Evolutionary conservation across 208 protist species (phyloP), one percentile per base, ranked within the genome.

Genomic region (Naegleria fowleri): DNA sequence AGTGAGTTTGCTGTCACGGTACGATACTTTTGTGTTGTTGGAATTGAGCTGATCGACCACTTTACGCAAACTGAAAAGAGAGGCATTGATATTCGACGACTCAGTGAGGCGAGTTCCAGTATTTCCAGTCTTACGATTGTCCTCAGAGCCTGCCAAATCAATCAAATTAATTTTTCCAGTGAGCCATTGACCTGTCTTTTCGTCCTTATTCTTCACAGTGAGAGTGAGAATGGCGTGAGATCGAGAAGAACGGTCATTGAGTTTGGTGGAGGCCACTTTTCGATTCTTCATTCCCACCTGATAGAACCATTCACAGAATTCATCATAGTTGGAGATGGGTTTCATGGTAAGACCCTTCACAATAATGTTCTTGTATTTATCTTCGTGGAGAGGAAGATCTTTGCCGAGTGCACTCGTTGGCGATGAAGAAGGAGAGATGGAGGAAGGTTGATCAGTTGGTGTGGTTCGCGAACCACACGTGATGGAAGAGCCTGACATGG

Each of bases 131-230:
- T 92, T 88, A 11, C 90, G 76, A 58, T 95, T 94, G 90, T 94
- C 93, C 84, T 97, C 96, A 0, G 92, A 95, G 38, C 96, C 96
- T 16, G 96, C 96, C 0, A 97, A 91, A 93, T 97, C 96, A 33
- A 97, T 95, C 6, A 97, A 83, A 91, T 97, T 95, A 11, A 97
- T 91, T 92, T 97, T 97, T 25, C 96, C 95, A n/a, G 83, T 86
- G 36, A 86, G 5, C 39, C 33, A 86, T 86, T 86, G 33, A 25
- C 83, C 38, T 36, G 67, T 36, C 48, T 9, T 48, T 33, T 33
- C 5, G 29, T 86, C 40, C n/a, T 48, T 40, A 19, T 51, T 25
- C 41, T 39, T 51, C 0, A 86, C 38, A 22, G 33, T 86, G 16
- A 88, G 25, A 19, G 85, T 88, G 6, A 88, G n/a, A n/a, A 88